Conservation (phyloP, 2,329 filamentous ascomycete genomes). For the Aspergillus melleus region DNA sequence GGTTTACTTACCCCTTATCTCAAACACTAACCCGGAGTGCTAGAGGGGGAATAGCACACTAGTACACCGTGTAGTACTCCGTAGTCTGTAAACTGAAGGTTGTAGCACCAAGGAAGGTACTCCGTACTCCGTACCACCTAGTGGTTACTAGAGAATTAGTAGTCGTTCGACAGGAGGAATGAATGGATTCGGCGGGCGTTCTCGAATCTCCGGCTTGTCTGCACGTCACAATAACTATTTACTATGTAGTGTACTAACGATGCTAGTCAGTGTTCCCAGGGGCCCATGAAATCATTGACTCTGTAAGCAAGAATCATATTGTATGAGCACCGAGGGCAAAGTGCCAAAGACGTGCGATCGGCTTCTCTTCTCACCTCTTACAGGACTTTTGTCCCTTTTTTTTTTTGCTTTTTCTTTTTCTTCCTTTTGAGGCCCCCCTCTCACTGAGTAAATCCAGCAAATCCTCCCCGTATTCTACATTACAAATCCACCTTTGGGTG, state of each 20-base stretch:
- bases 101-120: neutral
- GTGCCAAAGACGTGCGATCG: neutral
- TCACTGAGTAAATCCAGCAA: too few species aligned
- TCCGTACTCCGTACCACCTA: too few species aligned
- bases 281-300: neutral
- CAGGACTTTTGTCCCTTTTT: neutral
- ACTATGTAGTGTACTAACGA: neutral
- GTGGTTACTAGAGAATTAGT: too few species aligned
- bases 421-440: too few species aligned
- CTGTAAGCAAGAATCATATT: neutral
- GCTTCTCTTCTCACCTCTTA: neutral
- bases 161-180: neutral
- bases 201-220: neutral
- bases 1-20: neutral
- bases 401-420: neutral
- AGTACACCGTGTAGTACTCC: too few species aligned
- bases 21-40: neutral
- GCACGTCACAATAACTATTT: neutral
- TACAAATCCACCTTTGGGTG: neutral
- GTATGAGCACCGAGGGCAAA: neutral
- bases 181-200: neutral
- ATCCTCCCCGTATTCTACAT: neutral
- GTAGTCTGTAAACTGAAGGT: too few species aligned
- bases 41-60: too few species aligned
- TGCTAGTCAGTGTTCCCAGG: neutral